phyloP scores from a whole-genome alignment of 2,329 filamentous ascomycete species.

The Pestalotiopsis sp. region DNA sequence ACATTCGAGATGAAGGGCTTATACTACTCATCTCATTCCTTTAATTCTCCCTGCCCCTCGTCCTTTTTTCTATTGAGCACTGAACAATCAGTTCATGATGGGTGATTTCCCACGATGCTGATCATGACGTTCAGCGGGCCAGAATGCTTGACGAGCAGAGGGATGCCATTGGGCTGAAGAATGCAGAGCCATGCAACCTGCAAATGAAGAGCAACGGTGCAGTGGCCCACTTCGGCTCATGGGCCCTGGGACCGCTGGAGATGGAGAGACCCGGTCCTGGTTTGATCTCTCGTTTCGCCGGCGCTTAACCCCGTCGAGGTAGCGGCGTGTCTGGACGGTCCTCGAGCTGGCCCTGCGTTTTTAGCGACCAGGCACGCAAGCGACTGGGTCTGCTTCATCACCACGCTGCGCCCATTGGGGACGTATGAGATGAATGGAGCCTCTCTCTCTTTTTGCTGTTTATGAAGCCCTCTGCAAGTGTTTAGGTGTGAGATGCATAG shows the following conservation, averaged over 20 bases:
- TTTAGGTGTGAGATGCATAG: neutral
- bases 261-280: neutral
- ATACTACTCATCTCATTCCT: too few species aligned
- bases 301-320: neutral
- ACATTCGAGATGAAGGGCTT: too few species aligned
- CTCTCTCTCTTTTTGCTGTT: neutral
- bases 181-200: neutral
- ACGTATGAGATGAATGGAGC: neutral
- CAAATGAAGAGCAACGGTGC: constrained; percentile 11
- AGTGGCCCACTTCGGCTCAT: neutral
- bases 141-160: neutral
- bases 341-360: neutral
- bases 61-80: too few species aligned
- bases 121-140: constrained; percentile 6
- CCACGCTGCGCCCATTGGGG: neutral
- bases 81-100: neutral
- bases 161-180: neutral
- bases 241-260: neutral
- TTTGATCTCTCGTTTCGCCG: neutral
- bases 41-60: too few species aligned
- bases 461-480: neutral
- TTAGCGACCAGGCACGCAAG: neutral
- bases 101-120: neutral
- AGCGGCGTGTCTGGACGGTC: neutral
- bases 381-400: constrained; percentile 1